A percentile compares a stretch with the other conserved stretches of the same genome.
These are phyloP conservation scores for Dictyostelium firmibasis DNA, from an alignment of 78 protist genomes.

Conservation along the genomic window DNA sequence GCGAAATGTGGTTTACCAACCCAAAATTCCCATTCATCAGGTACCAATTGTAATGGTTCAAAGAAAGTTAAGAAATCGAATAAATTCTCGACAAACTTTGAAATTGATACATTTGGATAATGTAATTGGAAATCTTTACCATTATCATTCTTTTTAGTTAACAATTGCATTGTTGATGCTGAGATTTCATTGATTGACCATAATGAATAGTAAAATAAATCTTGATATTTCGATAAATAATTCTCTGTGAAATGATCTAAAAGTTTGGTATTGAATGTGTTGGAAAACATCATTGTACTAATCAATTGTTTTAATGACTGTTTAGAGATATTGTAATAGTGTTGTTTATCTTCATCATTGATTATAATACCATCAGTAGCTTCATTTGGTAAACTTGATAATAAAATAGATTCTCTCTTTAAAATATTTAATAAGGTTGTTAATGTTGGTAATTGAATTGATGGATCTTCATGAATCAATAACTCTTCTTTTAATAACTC, in stretches of 20 bases:
- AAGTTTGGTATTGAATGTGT: neutral
- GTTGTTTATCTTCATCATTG: neutral
- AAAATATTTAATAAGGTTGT: conserved; percentile 12
- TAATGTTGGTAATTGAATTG: conserved; percentile 51
- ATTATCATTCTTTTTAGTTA: neutral
- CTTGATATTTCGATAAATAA: neutral
- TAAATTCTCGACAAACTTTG: conserved; percentile 32
- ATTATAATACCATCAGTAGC: neutral
- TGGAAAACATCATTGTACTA: neutral
- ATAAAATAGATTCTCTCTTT: conserved; percentile 17
- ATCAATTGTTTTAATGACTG: neutral
- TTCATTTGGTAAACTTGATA: neutral
- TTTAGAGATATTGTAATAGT: neutral
- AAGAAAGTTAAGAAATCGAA: conserved; percentile 37
- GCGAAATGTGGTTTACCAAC: conserved; percentile 35
- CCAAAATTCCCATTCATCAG: conserved; percentile 37
- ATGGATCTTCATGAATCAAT: conserved; percentile 45
- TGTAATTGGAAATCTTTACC: neutral
- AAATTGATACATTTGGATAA: neutral
- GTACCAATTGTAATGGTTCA: conserved; percentile 19
- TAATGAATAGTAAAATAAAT: neutral
- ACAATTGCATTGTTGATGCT: neutral
- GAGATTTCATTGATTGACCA: neutral
- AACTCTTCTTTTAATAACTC: conserved; percentile 2
- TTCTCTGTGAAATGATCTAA: conserved; percentile 20